A percentile compares a stretch with the other conserved stretches of the same genome.
These are phyloP conservation scores for Tritrichomonas foetus DNA, from an alignment of 208 protist genomes.

Conservation along the genomic window DNA sequence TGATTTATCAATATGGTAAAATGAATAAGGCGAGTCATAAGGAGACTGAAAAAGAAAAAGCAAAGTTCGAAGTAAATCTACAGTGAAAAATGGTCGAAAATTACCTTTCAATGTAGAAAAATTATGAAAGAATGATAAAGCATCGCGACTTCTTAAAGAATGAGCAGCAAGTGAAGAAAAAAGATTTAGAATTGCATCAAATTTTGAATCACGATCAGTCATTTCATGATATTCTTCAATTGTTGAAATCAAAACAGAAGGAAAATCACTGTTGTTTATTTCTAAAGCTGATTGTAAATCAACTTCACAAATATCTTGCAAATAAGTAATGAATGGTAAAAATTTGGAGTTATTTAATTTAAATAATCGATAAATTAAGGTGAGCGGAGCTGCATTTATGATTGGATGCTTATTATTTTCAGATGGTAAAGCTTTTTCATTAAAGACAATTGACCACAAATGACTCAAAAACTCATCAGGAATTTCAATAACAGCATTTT, in stretches of 20 bases:
- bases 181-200: neutral
- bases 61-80: neutral
- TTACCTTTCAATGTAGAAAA: neutral
- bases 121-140: neutral
- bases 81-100: neutral
- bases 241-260: neutral
- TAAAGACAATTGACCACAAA: neutral
- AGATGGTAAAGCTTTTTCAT: neutral
- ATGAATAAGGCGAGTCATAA: neutral
- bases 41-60: neutral
- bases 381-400: too few species aligned
- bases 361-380: too few species aligned
- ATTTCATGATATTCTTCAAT: conserved; percentile 3
- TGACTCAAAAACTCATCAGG: too few species aligned
- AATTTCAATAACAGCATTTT: too few species aligned
- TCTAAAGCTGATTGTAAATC: neutral
- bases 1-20: neutral
- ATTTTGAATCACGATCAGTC: neutral
- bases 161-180: neutral
- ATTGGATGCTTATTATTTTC: too few species aligned
- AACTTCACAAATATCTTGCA: too few species aligned
- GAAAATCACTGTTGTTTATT: neutral
- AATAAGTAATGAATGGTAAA: too few species aligned
- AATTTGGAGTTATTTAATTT: too few species aligned
- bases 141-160: neutral